Evolutionary conservation across 768 basidiomycete species (phyloP), one percentile per base, ranked within the genome.

Genomic region (Serendipita indica): DNA sequence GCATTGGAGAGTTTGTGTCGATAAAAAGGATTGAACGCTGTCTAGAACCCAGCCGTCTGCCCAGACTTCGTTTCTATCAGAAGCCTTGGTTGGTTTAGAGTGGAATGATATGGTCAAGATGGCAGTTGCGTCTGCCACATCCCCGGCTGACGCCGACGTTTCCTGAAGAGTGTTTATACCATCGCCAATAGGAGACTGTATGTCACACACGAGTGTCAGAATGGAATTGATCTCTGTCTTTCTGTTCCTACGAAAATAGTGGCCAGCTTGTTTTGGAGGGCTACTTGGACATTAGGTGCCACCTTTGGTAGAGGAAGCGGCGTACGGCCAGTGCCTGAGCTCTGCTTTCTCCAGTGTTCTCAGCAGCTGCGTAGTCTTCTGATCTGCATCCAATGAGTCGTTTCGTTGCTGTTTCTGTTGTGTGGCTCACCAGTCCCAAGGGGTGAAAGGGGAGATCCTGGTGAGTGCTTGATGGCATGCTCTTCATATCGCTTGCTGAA

Each of bases 1-100:
- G 61, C 87, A 82, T 18, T 73, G 75, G 2, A 91, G 75, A 0
- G 81, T 84, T 64, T 89, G 84, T 3, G 81, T 82, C n/a, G 85
- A 81, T 14, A 83, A 67, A 4, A 86, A 66, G 10, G 75, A 77
- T 65, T 88, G 30, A 25, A 32, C n/a, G 7, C 20, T n/a, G 22
- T 54, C 49, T 28, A 54, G 30, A 27, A 32, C 2, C 7, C 10
- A 54, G 4, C 49, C 49, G 30, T 54, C n/a, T 6, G 30, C 49
- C 49, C 12, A 54, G 7, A 30, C 12, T 10, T 54, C 49, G 22
- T 54, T 54, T 27, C 49, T 4, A 54, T 54, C 30, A 27, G 49
- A 54, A 22, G 10, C 22, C 49, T 54, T 54, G 20, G 22, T 54
- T 27, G 30, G 49, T 25, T 32, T 18, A 10, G 49, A 54, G 49